Percentiles rank a stretch among this genome's conserved stretches.
phyloP scores from a whole-genome alignment of 169 alveolate genomes.

The Cystoisospora suis region DNA sequence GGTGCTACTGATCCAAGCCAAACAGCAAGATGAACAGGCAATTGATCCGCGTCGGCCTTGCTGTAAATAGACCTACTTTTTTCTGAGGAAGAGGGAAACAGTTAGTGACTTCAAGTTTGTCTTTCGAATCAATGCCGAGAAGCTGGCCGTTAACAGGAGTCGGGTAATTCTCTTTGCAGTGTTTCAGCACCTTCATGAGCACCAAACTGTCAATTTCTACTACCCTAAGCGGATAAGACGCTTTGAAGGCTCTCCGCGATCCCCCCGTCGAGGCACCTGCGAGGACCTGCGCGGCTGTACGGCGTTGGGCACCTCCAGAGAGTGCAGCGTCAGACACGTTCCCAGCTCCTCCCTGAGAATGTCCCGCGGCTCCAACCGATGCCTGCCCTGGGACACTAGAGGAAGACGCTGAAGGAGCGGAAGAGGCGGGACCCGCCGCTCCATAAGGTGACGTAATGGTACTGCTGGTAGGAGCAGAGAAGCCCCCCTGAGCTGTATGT shows the following conservation, averaged over 20 bases:
- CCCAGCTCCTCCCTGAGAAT: neutral
- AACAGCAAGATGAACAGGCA: no score
- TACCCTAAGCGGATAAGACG: constrained; percentile 34
- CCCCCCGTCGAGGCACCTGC: neutral
- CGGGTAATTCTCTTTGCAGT: constrained; percentile 84
- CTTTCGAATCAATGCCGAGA: constrained; percentile 82
- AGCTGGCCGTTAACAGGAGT: constrained; percentile 85
- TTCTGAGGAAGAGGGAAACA: constrained; percentile 87
- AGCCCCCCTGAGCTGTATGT: neutral
- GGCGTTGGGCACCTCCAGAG: neutral
- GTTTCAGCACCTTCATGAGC: constrained; percentile 81
- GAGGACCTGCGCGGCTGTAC: constrained; percentile 16
- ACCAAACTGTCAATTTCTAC: constrained; percentile 71
- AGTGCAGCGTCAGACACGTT: no score
- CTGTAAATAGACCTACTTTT: no score
- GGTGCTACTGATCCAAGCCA: no score
- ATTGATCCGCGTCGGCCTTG: no score
- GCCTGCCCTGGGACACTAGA: neutral
- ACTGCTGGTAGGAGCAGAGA: neutral
- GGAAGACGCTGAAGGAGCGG: neutral
- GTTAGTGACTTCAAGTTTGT: constrained; percentile 82
- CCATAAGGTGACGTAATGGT: neutral
- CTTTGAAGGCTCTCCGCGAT: neutral
- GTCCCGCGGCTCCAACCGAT: neutral
- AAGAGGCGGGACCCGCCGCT: constrained; percentile 27